Percentiles rank a stretch among this genome's conserved stretches.
These are phyloP conservation scores for Fusarium redolens DNA, from an alignment of 2,329 filamentous ascomycete genomes.

Conservation along the genomic window DNA sequence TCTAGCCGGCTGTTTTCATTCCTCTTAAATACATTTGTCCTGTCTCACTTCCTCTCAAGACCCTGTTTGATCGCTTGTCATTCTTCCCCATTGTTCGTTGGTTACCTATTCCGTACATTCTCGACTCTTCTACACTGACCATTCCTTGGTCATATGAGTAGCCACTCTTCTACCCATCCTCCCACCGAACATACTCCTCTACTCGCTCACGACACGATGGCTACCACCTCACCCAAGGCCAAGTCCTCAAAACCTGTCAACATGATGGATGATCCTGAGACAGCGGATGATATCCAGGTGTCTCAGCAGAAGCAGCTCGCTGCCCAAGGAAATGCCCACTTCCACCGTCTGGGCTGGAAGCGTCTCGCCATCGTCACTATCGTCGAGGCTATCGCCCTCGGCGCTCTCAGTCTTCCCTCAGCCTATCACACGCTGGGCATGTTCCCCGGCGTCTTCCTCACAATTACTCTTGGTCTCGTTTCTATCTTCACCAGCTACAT, in stretches of 20 bases:
- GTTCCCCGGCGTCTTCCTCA: constrained; percentile 59
- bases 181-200: constrained; percentile 19
- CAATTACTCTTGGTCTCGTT: constrained; percentile 56
- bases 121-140: background rate
- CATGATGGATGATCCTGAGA: constrained; percentile 30
- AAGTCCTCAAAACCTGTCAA: constrained; percentile 18
- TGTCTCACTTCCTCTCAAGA: background rate
- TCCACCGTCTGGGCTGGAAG: constrained; percentile 37
- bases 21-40: constrained; percentile 11
- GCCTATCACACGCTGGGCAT: constrained; percentile 66
- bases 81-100: background rate
- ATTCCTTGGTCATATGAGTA: constrained; percentile 14
- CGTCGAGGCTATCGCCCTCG: constrained; percentile 35
- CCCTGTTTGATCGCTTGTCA: background rate
- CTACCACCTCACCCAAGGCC: constrained; percentile 2
- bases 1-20: constrained; percentile 23
- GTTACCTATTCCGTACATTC: background rate
- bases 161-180: background rate
- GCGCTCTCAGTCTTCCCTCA: constrained; percentile 55
- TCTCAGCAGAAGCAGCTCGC: constrained; percentile 36
- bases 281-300: constrained; percentile 24
- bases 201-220: constrained; percentile 13
- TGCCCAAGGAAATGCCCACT: constrained; percentile 33
- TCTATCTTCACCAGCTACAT: constrained; percentile 61
- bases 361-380: constrained; percentile 37